Evolutionary conservation across 345 rosid species (phyloP).

Genomic region (Lepidium africanum): DNA sequence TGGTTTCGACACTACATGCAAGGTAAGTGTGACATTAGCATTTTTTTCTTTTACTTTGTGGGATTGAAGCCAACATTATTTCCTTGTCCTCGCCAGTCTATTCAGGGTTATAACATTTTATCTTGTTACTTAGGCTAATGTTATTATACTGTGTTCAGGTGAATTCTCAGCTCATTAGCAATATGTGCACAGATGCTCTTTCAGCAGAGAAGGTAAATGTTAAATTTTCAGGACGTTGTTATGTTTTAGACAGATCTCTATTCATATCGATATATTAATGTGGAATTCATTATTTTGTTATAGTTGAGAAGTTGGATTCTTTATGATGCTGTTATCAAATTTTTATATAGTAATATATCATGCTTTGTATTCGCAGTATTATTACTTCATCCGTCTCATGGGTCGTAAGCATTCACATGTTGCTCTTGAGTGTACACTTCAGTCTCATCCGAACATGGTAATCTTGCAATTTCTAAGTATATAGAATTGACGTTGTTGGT

Average conservation of each 20-base stretch:
- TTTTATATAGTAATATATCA: not conserved
- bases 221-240: not conserved
- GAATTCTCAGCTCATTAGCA: slow-evolving; percentile 97
- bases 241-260: not conserved
- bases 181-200: slow-evolving; percentile 93
- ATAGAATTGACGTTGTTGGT: not conserved
- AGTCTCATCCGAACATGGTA: slow-evolving; percentile 98
- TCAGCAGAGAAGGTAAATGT: slow-evolving; percentile 87
- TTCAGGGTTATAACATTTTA: not conserved
- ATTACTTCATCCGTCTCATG: slow-evolving; percentile 95
- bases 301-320: not conserved
- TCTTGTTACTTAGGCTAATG: not conserved
- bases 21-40: slow-evolving; percentile 39
- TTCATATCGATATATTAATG: not conserved
- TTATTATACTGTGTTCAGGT: slow-evolving; percentile 42
- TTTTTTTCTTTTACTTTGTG: not conserved
- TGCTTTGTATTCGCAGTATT: slow-evolving; percentile 49
- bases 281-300: not conserved
- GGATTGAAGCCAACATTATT: not conserved
- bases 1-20: slow-evolving; percentile 95
- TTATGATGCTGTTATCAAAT: not conserved
- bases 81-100: not conserved
- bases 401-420: slow-evolving; percentile 96
- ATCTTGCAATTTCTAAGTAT: not conserved
- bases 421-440: slow-evolving; percentile 94